These are phyloP conservation scores for Cytospora mali DNA, from an alignment of 2,329 filamentous ascomycete species.

Conservation along the genomic window DNA sequence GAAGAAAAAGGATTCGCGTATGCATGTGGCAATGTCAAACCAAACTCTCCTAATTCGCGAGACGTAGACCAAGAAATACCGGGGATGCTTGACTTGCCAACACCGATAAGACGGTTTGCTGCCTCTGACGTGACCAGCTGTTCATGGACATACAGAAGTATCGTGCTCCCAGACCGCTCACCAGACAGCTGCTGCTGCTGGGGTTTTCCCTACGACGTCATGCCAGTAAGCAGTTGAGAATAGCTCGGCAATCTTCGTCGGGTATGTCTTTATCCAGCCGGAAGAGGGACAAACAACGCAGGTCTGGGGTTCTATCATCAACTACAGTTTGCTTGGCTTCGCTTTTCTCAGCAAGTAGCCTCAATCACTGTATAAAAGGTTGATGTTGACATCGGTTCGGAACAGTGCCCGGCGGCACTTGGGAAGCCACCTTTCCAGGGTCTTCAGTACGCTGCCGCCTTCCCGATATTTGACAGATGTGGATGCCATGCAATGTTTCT, in stretches of 20 bases:
- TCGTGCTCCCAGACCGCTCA: neutral
- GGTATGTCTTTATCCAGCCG: neutral
- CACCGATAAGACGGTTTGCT: neutral
- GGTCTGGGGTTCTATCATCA: neutral
- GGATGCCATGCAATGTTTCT: conserved; percentile 1
- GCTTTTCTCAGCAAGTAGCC: neutral
- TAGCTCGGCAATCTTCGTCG: neutral
- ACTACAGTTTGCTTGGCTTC: neutral
- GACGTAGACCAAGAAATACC: neutral
- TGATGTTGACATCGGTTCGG: conserved; percentile 11
- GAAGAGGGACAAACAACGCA: neutral
- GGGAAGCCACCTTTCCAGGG: conserved; percentile 11
- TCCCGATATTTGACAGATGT: conserved; percentile 3
- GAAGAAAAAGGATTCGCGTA: conserved; percentile 1
- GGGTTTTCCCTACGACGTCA: neutral
- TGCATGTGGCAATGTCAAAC: conserved; percentile 22
- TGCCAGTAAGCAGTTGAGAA: neutral
- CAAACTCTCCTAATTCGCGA: conserved; percentile 10
- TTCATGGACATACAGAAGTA: conserved; percentile 2
- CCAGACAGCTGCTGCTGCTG: neutral
- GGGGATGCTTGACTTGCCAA: neutral
- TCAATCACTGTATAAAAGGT: neutral
- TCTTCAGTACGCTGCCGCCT: neutral
- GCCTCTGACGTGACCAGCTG: conserved; percentile 5
- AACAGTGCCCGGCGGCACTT: conserved; percentile 13